Base-by-base conservation (phyloP, 2,329 filamentous ascomycete genomes). In the Ophiostoma quercus region DNA sequence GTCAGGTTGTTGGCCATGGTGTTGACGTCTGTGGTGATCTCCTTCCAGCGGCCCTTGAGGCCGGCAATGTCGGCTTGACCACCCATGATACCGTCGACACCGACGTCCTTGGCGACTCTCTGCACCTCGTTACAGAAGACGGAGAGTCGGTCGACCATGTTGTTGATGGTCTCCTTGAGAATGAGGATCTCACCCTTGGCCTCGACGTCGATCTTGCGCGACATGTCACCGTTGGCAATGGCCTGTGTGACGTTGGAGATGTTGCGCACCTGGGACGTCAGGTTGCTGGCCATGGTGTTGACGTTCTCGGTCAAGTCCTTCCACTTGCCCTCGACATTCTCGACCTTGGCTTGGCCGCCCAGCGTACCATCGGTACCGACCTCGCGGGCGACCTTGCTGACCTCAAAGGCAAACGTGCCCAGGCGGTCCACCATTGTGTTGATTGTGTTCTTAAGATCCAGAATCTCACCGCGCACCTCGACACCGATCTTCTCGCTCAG, bases 351-450 rank as follows among this genome's bases (percentile, higher is more conserved):
- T 79, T 98, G 94, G 68, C 94, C 94, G 75, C 94, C 94, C 57
- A 98, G 87, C 67, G 93, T 94, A 74, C 94, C 94, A 79, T 98
- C 94, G 1, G 94, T 98, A 75, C 94, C 94, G 83, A 98, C 94
- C 81, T 98, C 94, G 78, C 92, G 90, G 67, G 94, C 94, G 74
- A 98, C 89, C 78, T 95, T 94, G 78, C 94, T 97, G 78, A 98
- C 94, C 79, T 98, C 94, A 75, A 95, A 95, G 70, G 94, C 94
- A 78, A 98, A 98, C 65, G 94, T 94, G 75, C 96, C 92, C 63
- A 98, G 85, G 76, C 96, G 93, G 79, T 98, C 94, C 78, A 98
- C 95, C 94, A 98, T 98, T 77, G 92, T 96, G 80, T 98, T 98
- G 82, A 98, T 98, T 8, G 94, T 99, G 76, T 94, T 92, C 82